These are phyloP conservation scores for Elymus sibiricus DNA, from an alignment of 176 grass and related monocot genomes.

Conservation along the genomic window DNA sequence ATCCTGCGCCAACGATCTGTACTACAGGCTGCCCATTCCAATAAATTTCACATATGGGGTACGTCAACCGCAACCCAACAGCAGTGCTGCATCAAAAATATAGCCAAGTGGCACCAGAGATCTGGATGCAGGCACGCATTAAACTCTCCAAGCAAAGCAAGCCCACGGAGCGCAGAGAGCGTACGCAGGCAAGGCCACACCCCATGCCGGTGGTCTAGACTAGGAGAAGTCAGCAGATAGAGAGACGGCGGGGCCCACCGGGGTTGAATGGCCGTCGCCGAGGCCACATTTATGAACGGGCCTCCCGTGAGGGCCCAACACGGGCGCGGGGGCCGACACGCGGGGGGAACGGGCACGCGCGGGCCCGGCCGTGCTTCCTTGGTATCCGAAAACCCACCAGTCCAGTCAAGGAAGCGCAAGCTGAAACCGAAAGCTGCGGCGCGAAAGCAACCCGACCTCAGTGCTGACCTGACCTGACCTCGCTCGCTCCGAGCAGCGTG, in stretches of 20 bases:
- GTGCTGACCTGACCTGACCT: not conserved
- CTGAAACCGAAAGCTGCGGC: conserved; percentile 26
- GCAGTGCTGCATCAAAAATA: not conserved
- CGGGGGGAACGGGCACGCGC: not conserved
- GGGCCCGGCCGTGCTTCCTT: conserved; percentile 16
- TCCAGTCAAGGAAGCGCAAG: conserved; percentile 12
- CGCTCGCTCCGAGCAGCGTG: not conserved
- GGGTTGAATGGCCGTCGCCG: conserved; percentile 31
- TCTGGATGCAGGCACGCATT: not conserved
- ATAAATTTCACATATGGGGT: not conserved
- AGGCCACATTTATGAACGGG: not conserved
- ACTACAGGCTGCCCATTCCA: not conserved
- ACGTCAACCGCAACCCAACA: not conserved
- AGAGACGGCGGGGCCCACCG: not conserved
- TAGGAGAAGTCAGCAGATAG: not conserved
- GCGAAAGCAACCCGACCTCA: conserved; percentile 28
- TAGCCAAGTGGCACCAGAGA: conserved; percentile 19
- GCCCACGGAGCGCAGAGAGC: conserved; percentile 22
- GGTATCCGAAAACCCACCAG: conserved; percentile 7
- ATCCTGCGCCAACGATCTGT: not conserved
- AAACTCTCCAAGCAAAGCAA: conserved; percentile 20
- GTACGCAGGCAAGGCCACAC: conserved; percentile 23
- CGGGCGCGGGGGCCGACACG: no score
- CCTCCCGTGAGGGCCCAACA: conserved; percentile 21
- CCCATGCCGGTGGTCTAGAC: no score